Evolutionary conservation across 345 rosid species (phyloP), one percentile per base, ranked within the genome.

Genomic region (Sisymbrium altissimum): DNA sequence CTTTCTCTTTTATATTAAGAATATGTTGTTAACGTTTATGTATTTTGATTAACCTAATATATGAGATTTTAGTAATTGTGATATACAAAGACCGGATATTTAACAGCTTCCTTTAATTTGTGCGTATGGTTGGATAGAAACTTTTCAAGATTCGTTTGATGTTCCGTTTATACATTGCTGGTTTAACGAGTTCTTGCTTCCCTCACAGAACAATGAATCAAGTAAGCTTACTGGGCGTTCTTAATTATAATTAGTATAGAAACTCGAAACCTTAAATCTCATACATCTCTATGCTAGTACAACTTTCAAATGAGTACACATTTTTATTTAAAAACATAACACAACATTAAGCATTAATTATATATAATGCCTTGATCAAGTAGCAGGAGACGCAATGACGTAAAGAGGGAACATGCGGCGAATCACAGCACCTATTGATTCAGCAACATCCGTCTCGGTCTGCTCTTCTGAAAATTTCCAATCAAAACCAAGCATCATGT

Each of bases 401-500:
- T 40, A n/a, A 35, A 75, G 79, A 52, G 79, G 79, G 57, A 5
- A 21, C 79, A 41, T 49, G 39, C 74, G 74, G 32, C 35, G 79
- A 68, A 68, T 43, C 64, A 41, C 74, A 41, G 39, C 33, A 68
- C 74, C 74, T 3, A 45, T 21, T 40, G 69, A 68, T 68, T 75
- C 79, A 33, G 68, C 39, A 15, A 59, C 64, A 8, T 52, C 39
- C 1, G 44, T 53, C 35, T 58, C 44, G 12, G 18, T 14, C 58
- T 41, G 41, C 15, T 50, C 69, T 11, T 60, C 74, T 39, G 62
- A 38, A 7, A 66, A 12, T 38, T 56, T 11, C 85, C 85, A 82
- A 1, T 80, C 66, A 56, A 82, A 80, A 35, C 23, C 61, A 62
- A 70, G 74, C 33, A 80, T 17, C 0, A 80, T 49, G 60, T 73